phyloP scores from a whole-genome alignment of 305 asterid species.

The Nicotiana rustica region DNA sequence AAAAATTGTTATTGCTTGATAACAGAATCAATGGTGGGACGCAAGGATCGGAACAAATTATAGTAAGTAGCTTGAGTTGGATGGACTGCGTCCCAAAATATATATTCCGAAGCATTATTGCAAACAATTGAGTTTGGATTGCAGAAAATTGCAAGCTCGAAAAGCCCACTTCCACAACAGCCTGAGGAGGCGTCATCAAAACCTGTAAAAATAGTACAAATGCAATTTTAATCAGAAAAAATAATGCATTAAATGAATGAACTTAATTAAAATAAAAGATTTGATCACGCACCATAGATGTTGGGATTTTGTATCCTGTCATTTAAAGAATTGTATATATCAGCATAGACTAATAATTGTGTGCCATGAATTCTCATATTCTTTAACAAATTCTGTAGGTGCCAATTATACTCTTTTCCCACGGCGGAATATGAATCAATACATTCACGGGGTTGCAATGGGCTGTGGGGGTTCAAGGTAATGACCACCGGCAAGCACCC shows the following conservation, averaged over 20 bases:
- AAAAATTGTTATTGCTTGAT: slow-evolving; percentile 16
- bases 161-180: slow-evolving; percentile 76
- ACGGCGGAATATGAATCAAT: slow-evolving; percentile 42
- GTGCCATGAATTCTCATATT: slow-evolving; percentile 38
- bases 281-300: slow-evolving; percentile 51
- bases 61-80: slow-evolving; percentile 62
- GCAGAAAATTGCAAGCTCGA: slow-evolving; percentile 65
- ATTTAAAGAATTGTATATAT: slow-evolving; percentile 48
- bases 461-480: slow-evolving; percentile 34
- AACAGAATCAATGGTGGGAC: slow-evolving; percentile 40
- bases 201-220: slow-evolving; percentile 40
- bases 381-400: slow-evolving; percentile 51
- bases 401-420: slow-evolving; percentile 56
- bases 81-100: slow-evolving; percentile 81
- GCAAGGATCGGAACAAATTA: slow-evolving; percentile 44
- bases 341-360: slow-evolving; percentile 58
- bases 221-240: neutral
- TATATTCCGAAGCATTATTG: slow-evolving; percentile 57
- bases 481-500: slow-evolving; percentile 68
- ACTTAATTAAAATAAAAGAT: neutral
- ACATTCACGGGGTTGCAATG: slow-evolving; percentile 54
- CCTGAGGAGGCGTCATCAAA: slow-evolving; percentile 65
- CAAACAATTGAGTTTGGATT: slow-evolving; percentile 57
- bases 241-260: neutral
- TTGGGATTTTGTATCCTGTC: slow-evolving; percentile 49